Conservation (phyloP, 805 yeast species). For the Metschnikowia peoriensis region DNA sequence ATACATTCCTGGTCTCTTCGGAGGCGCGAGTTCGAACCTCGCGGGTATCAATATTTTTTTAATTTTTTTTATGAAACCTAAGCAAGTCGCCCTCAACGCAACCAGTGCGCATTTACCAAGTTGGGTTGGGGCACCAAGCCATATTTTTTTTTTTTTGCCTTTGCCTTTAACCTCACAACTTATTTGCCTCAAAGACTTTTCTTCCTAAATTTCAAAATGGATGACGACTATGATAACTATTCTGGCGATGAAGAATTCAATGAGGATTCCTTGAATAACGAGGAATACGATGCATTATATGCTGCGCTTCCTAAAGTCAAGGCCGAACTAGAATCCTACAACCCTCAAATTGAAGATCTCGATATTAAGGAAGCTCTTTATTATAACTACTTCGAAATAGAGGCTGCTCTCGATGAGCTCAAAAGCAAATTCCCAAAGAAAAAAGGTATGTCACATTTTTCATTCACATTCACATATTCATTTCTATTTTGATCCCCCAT, state of each 20-base stretch:
- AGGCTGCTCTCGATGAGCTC: constrained; percentile 49
- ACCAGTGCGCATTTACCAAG: not conserved
- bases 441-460: constrained; percentile 43
- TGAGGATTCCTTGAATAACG: constrained; percentile 38
- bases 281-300: constrained; percentile 44
- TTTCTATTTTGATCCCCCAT: no score
- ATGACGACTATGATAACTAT: constrained; percentile 25
- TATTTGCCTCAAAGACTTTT: not conserved
- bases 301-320: constrained; percentile 44
- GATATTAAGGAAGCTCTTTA: constrained; percentile 59
- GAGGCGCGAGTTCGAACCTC: constrained; percentile 32
- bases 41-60: constrained; percentile 25
- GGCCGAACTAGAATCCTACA: constrained; percentile 34
- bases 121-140: not conserved
- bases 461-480: no score
- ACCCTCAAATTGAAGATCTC: constrained; percentile 44
- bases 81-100: not conserved
- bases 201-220: constrained; percentile 7
- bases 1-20: constrained; percentile 30
- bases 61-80: not conserved
- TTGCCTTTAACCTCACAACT: not conserved
- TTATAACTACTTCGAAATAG: constrained; percentile 55
- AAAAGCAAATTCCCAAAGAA: constrained; percentile 30
- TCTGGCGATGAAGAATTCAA: constrained; percentile 34
- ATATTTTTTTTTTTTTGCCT: no score